A percentile compares a stretch with the other conserved stretches of the same genome.
These are phyloP conservation scores for Aureobasidium sp. DNA, from an alignment of 2,329 filamentous ascomycete genomes.

Conservation along the genomic window DNA sequence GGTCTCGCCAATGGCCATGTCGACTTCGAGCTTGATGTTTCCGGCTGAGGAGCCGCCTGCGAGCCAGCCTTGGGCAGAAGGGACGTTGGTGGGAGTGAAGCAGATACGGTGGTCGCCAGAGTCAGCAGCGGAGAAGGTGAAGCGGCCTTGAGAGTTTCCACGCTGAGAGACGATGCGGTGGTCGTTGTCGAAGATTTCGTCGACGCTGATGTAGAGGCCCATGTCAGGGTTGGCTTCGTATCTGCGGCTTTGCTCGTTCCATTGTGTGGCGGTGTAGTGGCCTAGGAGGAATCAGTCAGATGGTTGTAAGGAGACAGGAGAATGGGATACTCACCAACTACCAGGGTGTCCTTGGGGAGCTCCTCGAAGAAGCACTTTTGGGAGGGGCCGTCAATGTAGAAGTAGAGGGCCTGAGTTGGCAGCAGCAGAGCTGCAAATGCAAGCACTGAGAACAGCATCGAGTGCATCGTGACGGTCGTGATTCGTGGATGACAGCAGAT, in stretches of 20 bases:
- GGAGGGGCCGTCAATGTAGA: constrained; percentile 79
- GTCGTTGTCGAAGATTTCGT: constrained; percentile 96
- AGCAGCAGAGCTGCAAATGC: constrained; percentile 28
- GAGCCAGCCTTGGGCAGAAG: constrained; percentile 63
- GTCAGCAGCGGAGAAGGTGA: constrained; percentile 93
- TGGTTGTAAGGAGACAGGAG: background rate
- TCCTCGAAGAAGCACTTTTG: constrained; percentile 99
- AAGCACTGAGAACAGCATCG: constrained; percentile 11
- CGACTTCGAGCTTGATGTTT: constrained; percentile 74
- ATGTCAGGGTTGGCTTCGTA: constrained; percentile 64
- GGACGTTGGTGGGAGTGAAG: constrained; percentile 75
- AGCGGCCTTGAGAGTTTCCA: constrained; percentile 66
- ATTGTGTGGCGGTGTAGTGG: constrained; percentile 81
- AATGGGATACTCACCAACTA: constrained; percentile 58
- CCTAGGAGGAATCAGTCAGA: constrained; percentile 35
- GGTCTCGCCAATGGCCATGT: constrained; percentile 90
- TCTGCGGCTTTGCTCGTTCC: constrained; percentile 56
- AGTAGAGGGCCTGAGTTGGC: constrained; percentile 78
- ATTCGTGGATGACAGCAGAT: background rate
- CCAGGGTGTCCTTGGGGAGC: constrained; percentile 91
- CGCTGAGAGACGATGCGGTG: constrained; percentile 90
- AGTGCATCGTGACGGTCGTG: constrained; percentile 7
- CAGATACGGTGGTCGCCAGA: constrained; percentile 94
- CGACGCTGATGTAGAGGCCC: constrained; percentile 83
- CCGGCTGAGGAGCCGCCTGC: constrained; percentile 56